phyloP scores from a whole-genome alignment of 352 stramenopile species.

The Globisporangium polare region DNA sequence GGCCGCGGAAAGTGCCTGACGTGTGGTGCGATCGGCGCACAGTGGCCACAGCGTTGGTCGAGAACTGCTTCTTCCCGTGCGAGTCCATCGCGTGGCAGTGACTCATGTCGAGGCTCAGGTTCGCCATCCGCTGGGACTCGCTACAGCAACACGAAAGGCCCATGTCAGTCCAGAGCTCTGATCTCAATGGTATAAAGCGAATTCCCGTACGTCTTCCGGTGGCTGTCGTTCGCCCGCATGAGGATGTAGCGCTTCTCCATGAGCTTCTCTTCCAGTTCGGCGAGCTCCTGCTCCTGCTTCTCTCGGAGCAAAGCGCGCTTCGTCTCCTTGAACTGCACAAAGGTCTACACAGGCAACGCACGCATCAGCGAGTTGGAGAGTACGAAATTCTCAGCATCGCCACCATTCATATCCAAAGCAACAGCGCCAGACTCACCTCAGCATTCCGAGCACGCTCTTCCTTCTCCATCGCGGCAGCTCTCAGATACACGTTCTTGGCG shows the following conservation, averaged over 20 bases:
- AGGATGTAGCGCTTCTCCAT: constrained; percentile 69
- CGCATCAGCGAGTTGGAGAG: background rate
- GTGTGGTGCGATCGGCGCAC: constrained; percentile 46
- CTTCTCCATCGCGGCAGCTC: constrained; percentile 56
- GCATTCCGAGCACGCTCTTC: constrained; percentile 41
- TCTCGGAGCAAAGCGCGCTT: constrained; percentile 44
- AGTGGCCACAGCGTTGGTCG: constrained; percentile 32
- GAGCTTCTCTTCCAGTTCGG: constrained; percentile 60
- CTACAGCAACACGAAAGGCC: constrained; percentile 15
- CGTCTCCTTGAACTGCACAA: constrained; percentile 56
- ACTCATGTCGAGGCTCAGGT: constrained; percentile 56
- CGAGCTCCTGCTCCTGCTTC: constrained; percentile 55
- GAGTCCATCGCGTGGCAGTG: constrained; percentile 60
- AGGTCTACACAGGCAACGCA: constrained; percentile 25
- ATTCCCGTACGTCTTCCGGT: constrained; percentile 54
- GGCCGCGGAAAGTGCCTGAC: constrained; percentile 56
- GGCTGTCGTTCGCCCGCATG: constrained; percentile 50
- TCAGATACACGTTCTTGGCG: constrained; percentile 62
- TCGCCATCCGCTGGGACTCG: constrained; percentile 67
- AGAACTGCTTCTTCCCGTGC: constrained; percentile 62
- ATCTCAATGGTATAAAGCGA: background rate
- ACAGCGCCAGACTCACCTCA: constrained; percentile 12
- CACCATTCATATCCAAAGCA: background rate
- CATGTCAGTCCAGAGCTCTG: background rate
- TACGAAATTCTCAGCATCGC: background rate